Evolutionary conservation across 139 green algal genomes (phyloP).

Genomic region (Deuterostichococcus epilithicus): DNA sequence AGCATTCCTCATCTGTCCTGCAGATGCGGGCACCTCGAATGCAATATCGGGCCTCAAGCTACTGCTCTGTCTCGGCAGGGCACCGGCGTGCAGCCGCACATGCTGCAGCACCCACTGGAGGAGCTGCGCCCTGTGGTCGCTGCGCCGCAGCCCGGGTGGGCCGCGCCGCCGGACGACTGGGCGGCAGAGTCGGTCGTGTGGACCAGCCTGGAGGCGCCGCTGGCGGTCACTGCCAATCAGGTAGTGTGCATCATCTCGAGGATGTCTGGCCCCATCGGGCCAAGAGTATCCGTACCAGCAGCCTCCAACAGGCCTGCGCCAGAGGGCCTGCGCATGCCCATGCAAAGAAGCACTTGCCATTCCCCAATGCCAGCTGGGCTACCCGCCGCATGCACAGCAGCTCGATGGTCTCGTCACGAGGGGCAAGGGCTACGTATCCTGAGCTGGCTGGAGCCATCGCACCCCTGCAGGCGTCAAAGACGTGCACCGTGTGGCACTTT

Average conservation of each 20-base stretch:
- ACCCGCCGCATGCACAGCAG: not conserved
- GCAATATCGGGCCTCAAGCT: not conserved
- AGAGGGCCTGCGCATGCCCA: not conserved
- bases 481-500: not conserved
- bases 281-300: slow-evolving; percentile 37
- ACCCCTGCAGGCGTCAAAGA: not conserved
- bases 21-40: not conserved
- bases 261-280: not conserved
- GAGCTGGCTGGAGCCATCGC: too few relatives aligned
- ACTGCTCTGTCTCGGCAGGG: not conserved
- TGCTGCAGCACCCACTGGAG: slow-evolving; percentile 60
- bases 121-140: slow-evolving; percentile 35
- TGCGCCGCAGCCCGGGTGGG: not conserved
- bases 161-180: slow-evolving; percentile 33
- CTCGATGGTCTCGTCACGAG: not conserved
- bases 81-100: slow-evolving; percentile 18
- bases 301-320: slow-evolving; percentile 5
- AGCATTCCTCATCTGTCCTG: not conserved
- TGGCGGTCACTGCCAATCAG: slow-evolving; percentile 54
- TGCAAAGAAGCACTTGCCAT: slow-evolving; percentile 11
- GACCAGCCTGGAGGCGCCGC: slow-evolving; percentile 42
- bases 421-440: too few relatives aligned
- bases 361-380: not conserved
- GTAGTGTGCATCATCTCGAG: slow-evolving; percentile 7
- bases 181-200: slow-evolving; percentile 57